Conservation (phyloP, 371 early-diverging fungal species). For the Sporodiniella umbellata region DNA sequence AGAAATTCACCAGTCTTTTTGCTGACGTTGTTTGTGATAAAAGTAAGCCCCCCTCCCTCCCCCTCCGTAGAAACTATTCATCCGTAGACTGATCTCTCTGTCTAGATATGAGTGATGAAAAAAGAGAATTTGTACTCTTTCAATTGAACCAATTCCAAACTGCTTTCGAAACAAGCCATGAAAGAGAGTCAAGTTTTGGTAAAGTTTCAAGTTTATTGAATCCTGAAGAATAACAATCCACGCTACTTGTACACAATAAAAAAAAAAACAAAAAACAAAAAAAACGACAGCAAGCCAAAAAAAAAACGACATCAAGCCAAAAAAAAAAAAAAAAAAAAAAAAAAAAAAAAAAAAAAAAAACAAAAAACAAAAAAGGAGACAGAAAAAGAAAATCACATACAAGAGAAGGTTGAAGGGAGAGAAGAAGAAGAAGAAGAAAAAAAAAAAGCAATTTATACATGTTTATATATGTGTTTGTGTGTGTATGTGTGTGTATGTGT, state of each 20-base stretch:
- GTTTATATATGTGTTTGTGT: too few relatives aligned
- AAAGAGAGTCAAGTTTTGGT: conserved; percentile 11
- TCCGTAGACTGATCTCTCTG: background rate
- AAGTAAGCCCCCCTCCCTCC: background rate
- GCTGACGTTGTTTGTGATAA: conserved; percentile 4
- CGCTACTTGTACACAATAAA: too few relatives aligned
- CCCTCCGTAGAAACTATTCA: too few relatives aligned
- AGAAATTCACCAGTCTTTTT: conserved; percentile 6
- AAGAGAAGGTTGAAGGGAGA: too few relatives aligned
- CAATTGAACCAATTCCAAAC: background rate
- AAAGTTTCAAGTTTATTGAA: conserved; percentile 19
- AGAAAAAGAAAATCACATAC: background rate
- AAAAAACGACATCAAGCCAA: background rate
- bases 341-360: background rate
- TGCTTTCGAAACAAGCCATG: background rate
- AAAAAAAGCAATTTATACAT: conserved; percentile 10
- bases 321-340: background rate
- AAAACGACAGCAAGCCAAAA: too few relatives aligned
- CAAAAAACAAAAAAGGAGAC: background rate
- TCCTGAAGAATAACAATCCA: conserved; percentile 6
- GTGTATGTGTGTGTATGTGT: too few relatives aligned
- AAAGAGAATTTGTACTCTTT: background rate
- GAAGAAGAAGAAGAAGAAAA: background rate
- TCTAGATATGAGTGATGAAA: background rate
- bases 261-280: too few relatives aligned